Conservation (phyloP, 345 rosid genomes). For the Eutrema japonicum region DNA sequence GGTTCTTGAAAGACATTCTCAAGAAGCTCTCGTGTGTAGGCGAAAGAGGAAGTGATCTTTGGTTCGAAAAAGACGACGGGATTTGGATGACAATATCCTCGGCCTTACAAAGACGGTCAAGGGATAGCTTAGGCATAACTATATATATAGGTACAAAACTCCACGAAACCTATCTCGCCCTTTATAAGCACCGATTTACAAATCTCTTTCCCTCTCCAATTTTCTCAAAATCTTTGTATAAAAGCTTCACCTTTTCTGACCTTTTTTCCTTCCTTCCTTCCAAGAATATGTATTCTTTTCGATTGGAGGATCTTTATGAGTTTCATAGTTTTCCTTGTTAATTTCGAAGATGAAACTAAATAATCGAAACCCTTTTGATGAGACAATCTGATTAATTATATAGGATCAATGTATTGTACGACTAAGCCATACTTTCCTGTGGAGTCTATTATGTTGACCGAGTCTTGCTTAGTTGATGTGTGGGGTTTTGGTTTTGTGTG, state of each 20-base stretch:
- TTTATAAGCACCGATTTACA: slow-evolving; percentile 36
- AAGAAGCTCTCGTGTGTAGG: slow-evolving; percentile 7
- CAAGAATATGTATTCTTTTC: too few species aligned
- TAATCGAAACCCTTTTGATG: not conserved
- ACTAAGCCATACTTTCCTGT: not conserved
- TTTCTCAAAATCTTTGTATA: slow-evolving; percentile 11
- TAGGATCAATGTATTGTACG: not conserved
- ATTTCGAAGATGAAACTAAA: not conserved
- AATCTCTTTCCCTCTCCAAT: slow-evolving; percentile 29
- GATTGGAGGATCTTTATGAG: not conserved
- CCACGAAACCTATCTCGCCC: not conserved
- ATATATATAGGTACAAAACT: not conserved
- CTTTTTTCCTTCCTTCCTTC: not conserved
- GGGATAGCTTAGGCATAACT: slow-evolving; percentile 23
- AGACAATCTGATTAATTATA: too few species aligned
- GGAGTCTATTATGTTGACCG: not conserved
- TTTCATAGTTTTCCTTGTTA: slow-evolving; percentile 1
- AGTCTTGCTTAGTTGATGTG: slow-evolving; percentile 1
- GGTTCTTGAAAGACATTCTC: not conserved
- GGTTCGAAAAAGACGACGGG: slow-evolving; percentile 90
- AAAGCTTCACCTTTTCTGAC: slow-evolving; percentile 2
- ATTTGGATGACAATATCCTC: slow-evolving; percentile 59
- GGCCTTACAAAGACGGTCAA: not conserved
- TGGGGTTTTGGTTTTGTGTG: slow-evolving; percentile 9
- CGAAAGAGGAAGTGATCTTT: slow-evolving; percentile 52